Base-by-base conservation (phyloP, 257 asterid genomes). In the Scutellaria barbata region DNA sequence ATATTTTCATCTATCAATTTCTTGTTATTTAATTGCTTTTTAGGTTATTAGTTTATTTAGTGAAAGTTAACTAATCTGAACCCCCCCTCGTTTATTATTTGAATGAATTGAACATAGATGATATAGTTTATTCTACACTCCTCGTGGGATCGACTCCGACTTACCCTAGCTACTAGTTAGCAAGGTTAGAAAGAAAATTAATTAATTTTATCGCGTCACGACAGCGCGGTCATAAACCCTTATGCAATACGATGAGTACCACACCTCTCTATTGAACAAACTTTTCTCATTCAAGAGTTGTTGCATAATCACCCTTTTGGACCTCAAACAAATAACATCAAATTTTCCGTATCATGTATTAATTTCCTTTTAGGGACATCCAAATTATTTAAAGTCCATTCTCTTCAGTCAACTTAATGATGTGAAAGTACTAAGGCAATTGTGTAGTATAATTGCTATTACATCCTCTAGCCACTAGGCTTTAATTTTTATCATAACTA, bases 241-340 rank as follows among this genome's bases (percentile, higher is more conserved):
- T 10, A 13, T 14, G 58, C 57, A n/a, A 42, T 10, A 59, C 35
- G 55, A 43, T n/a, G 41, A 43, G 18, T 10, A 59, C 25, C 22
- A 59, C 54, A 37, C 18, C 60, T 47, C 56, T 35, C 17, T 47
- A 30, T 30, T 8, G 35, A 8, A 50, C 56, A 66, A 6, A 40
- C 12, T 14, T 55, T 58, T 69, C 48, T 56, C 52, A 46, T 17
- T 68, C 25, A 17, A 71, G 48, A 54, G 37, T 43, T n/a, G 40
- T 12, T 14, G 46, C 47, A 33, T 71, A 47, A 25, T 6, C 39
- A 58, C 35, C 68, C 51, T n/a, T 12, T 55, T 11, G 7, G 47
- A 43, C 42, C 47, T 33, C 48, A 8, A 66, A 60, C 66, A 60
- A 40, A 60, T 16, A 59, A 14, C 8, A 16, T 14, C 66, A 48